Percentiles rank a stretch among this genome's conserved stretches.
phyloP scores from a whole-genome alignment of 768 basidiomycete species.

The Sistotremastrum suecicum region DNA sequence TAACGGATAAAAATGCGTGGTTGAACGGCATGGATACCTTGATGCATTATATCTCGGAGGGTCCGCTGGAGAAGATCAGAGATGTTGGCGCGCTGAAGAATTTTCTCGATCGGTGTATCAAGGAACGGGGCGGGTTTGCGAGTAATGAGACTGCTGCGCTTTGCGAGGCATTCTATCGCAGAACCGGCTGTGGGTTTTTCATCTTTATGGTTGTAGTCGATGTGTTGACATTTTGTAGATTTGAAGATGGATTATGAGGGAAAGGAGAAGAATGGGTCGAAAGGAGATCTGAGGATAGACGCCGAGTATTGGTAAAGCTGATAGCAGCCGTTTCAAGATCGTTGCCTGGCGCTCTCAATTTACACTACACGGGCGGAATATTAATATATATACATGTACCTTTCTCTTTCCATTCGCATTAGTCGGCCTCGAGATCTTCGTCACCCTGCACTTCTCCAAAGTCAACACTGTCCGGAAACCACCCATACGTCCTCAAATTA shows the following conservation, averaged over 20 bases:
- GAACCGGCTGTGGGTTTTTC: too few species aligned
- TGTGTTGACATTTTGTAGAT: background rate
- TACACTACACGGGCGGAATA: conserved; percentile 10
- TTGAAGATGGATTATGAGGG: background rate
- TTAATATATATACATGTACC: conserved; percentile 9
- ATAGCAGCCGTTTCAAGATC: background rate
- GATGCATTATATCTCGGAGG: too few species aligned
- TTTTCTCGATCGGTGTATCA: too few species aligned
- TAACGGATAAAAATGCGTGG: too few species aligned
- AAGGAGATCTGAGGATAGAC: background rate
- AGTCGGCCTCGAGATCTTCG: conserved; percentile 10
- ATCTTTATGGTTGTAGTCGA: background rate
- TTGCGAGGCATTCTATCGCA: too few species aligned
- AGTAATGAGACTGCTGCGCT: too few species aligned
- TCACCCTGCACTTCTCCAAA: conserved; percentile 8
- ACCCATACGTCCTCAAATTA: conserved; percentile 42
- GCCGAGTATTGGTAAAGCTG: background rate
- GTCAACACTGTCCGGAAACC: conserved; percentile 37
- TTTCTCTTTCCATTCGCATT: conserved; percentile 5
- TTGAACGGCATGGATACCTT: too few species aligned
- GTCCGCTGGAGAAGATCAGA: too few species aligned
- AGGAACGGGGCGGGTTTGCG: too few species aligned
- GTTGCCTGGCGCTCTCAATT: background rate
- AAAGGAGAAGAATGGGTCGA: background rate
- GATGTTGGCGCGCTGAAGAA: too few species aligned